These are phyloP conservation scores for Typha latifolia DNA, from an alignment of 176 grass and related monocot genomes.

Conservation along the genomic window DNA sequence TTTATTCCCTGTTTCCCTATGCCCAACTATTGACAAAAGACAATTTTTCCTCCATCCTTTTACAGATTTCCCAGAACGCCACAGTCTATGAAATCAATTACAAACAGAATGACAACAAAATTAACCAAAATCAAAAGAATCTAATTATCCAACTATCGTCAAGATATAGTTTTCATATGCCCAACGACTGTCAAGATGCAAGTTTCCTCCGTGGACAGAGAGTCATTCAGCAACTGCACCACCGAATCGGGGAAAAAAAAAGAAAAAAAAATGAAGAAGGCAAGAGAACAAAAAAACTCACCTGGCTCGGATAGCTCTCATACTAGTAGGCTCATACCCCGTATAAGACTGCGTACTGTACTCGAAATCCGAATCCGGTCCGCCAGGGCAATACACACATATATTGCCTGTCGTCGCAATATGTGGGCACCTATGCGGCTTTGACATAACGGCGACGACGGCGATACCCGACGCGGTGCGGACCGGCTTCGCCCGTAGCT, in stretches of 20 bases:
- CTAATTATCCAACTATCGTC: too few relatives aligned
- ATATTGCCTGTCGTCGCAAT: conserved; percentile 95
- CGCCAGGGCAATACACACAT: conserved; percentile 90
- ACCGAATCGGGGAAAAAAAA: not conserved
- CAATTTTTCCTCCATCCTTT: too few relatives aligned
- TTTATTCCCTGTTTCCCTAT: too few relatives aligned
- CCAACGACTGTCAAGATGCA: too few relatives aligned
- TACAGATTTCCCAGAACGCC: too few relatives aligned
- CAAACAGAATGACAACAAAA: too few relatives aligned
- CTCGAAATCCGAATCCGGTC: conserved; percentile 95
- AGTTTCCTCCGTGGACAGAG: too few relatives aligned
- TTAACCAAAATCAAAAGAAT: too few relatives aligned
- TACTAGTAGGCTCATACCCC: conserved; percentile 94
- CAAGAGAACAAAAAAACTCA: conserved; percentile 13
- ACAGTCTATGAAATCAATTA: too few relatives aligned
- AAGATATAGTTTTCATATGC: too few relatives aligned
- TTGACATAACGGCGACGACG: conserved; percentile 98
- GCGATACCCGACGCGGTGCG: conserved; percentile 91
- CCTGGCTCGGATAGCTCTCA: conserved; percentile 93
- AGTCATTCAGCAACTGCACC: too few relatives aligned
- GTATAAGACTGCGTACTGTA: conserved; percentile 98
- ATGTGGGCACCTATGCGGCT: conserved; percentile 91
- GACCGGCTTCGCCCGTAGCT: conserved; percentile 92
- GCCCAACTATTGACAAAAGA: too few relatives aligned
- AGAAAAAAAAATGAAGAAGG: not conserved